Evolutionary conservation across 345 rosid species (phyloP).

Genomic region (Zanthoxylum bungeanum): DNA sequence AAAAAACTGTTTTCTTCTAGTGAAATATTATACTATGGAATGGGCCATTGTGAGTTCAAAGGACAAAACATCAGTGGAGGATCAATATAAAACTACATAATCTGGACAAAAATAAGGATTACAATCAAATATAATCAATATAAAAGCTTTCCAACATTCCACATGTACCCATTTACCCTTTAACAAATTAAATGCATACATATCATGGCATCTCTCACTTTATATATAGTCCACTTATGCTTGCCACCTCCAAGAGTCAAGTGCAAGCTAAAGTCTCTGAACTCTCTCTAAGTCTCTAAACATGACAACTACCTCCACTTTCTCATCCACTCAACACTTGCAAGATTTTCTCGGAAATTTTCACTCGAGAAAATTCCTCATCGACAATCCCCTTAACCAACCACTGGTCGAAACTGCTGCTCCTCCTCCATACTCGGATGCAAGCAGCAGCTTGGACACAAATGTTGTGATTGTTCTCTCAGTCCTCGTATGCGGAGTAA

Average conservation of each 20-base stretch:
- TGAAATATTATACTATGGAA: neutral
- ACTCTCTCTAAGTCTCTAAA: neutral
- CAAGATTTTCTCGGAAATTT: conserved; percentile 4
- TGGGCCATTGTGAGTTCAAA: neutral
- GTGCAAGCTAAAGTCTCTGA: neutral
- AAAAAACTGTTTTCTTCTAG: neutral
- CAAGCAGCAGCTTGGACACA: conserved; percentile 45
- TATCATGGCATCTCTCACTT: neutral
- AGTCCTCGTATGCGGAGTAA: conserved; percentile 68
- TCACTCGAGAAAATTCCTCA: conserved; percentile 40
- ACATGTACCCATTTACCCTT: neutral
- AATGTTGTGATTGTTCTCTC: conserved; percentile 70
- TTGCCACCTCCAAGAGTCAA: neutral
- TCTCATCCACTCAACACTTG: conserved; percentile 1
- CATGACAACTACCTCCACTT: conserved; percentile 6
- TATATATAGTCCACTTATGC: neutral
- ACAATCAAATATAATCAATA: neutral
- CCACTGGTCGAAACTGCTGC: conserved; percentile 26
- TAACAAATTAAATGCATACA: neutral
- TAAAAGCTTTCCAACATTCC: neutral
- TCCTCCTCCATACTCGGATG: conserved; percentile 25
- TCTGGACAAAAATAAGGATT: neutral
- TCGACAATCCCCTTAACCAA: conserved; percentile 16
- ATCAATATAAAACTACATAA: neutral
- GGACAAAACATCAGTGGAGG: neutral